Base-by-base conservation (phyloP, 1,284 basidiomycete genomes). In the Mycosarcoma maydis region DNA sequence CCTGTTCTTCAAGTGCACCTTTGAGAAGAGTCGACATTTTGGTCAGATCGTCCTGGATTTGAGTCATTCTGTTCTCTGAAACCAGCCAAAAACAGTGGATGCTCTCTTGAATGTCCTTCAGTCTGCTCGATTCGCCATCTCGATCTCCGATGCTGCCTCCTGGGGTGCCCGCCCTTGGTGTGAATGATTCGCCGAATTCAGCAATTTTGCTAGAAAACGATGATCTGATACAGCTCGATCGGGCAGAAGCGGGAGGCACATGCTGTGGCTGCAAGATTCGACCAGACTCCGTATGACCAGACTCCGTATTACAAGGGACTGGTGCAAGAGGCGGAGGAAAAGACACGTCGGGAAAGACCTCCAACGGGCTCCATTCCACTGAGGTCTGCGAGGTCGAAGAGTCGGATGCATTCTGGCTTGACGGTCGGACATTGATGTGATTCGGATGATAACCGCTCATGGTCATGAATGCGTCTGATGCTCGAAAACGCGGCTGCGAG, bases 81-180 rank as follows among this genome's bases (percentile, higher is more conserved):
- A 54, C 62, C 3, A 54, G 47, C 51, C 62, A 66, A 20, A 66
- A 54, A 34, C 62, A 46, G 1, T 66, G 50, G 3, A 55, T 45
- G 37, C 29, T 49, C 16, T 53, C 49, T n/a, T 57, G 44, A 24
- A 64, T 40, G 20, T 45, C 17, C 16, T 37, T 57, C 24, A 64
- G 49, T 26, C 20, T 8, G 11, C 16, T 24, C 14, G 22, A 22
- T 5, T 45, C 49, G 32, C 8, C 26, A 3, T 34, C 14, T 16
- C 13, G 17, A 26, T 11, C 4, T 7, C 8, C 24, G 9, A 20
- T 4, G 5, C 4, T 23, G 32, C 27, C 30, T 20, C 17, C 30
- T 10, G 27, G 20, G 3, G 4, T 11, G 23, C 6, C 11, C 16
- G 20, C 3, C 9, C 19, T 34, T 6, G 30, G 39, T 20, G 38